Evolutionary conservation across 108 stramenopile species (phyloP).

Genomic region (Conticribra weissflogii): DNA sequence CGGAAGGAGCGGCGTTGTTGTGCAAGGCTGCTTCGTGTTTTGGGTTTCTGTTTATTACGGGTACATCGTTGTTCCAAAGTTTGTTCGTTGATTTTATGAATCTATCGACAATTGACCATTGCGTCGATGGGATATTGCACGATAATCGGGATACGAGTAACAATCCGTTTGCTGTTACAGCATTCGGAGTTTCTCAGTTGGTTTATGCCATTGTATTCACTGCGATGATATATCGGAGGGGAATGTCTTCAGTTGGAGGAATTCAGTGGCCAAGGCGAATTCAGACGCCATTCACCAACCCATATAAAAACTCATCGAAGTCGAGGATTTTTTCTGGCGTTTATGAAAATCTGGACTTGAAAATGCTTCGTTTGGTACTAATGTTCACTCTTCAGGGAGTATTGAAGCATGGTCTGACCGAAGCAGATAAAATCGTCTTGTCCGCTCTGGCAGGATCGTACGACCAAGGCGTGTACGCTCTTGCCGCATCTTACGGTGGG

Average conservation of each 20-base stretch:
- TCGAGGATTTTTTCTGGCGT: not conserved
- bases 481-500: conserved; percentile 72
- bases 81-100: not conserved
- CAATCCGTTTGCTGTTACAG: conserved; percentile 54
- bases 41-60: conserved; percentile 35
- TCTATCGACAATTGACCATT: too few relatives aligned
- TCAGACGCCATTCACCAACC: conserved; percentile 3
- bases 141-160: not conserved
- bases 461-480: conserved; percentile 87
- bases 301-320: conserved; percentile 9
- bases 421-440: conserved; percentile 85
- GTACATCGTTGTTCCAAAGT: not conserved
- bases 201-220: conserved; percentile 66
- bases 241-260: conserved; percentile 18
- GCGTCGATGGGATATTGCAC: not conserved
- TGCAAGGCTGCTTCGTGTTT: conserved; percentile 61
- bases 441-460: conserved; percentile 62
- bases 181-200: conserved; percentile 84
- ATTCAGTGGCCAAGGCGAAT: conserved; percentile 46
- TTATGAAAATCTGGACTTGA: conserved; percentile 39
- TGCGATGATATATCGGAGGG: conserved; percentile 51
- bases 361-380: conserved; percentile 54
- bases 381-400: conserved; percentile 78
- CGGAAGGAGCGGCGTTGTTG: conserved; percentile 75
- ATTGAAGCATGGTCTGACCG: conserved; percentile 89